A percentile compares a stretch with the other conserved stretches of the same genome.
Conservation (phyloP, 2,329 filamentous ascomycete genomes). For the Davidsoniella virescens region DNA sequence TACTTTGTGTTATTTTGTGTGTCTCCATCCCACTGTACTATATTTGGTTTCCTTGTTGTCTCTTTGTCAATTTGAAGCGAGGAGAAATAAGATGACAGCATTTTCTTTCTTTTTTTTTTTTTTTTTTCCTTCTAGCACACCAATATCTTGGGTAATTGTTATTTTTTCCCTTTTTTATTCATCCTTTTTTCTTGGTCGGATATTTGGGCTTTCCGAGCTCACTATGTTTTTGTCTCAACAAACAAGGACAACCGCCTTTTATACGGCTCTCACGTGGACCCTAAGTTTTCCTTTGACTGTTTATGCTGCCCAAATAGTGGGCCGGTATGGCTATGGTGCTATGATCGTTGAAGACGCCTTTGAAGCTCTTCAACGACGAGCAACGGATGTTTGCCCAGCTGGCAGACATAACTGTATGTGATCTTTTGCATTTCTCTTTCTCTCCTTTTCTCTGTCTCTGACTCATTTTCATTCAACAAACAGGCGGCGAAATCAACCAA, state of each 20-base stretch:
- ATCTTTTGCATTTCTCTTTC: not conserved
- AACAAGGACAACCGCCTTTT: too few species aligned
- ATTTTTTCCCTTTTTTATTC: not conserved
- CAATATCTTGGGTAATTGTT: not conserved
- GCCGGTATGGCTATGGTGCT: conserved; percentile 1
- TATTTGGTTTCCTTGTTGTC: too few species aligned
- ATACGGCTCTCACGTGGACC: too few species aligned
- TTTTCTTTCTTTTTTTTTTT: too few species aligned
- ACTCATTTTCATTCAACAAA: not conserved
- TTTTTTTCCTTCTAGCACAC: too few species aligned
- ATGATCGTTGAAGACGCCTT: not conserved
- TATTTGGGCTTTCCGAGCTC: too few species aligned
- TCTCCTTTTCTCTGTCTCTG: not conserved
- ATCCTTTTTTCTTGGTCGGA: not conserved
- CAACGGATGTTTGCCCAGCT: not conserved
- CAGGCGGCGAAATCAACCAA: conserved; percentile 28
- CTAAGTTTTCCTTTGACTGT: not conserved
- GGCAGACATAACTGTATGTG: conserved; percentile 6
- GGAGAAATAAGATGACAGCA: too few species aligned
- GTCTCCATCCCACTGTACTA: too few species aligned
- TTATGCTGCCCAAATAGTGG: not conserved
- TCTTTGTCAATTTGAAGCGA: too few species aligned
- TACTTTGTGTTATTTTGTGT: too few species aligned
- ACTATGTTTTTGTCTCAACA: too few species aligned
- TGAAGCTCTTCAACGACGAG: conserved; percentile 1